A percentile compares a stretch with the other conserved stretches of the same genome.
phyloP scores from a whole-genome alignment of 176 grass and related monocot species.

The Pharus latifolius region DNA sequence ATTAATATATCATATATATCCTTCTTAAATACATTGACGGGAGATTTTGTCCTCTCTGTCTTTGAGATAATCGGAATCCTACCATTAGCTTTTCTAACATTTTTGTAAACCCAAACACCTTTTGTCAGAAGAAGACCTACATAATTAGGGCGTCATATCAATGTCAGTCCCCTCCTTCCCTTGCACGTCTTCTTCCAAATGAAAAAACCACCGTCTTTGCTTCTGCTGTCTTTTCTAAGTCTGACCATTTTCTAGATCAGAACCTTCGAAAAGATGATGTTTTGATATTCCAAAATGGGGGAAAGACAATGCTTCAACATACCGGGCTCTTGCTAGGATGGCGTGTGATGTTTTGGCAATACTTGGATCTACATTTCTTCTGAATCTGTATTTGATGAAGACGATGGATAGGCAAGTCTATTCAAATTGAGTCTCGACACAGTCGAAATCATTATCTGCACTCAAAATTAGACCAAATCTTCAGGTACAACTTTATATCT shows the following conservation, averaged over 20 bases:
- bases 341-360: conserved; percentile 16
- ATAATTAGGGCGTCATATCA: no score
- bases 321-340: background rate
- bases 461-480: conserved; percentile 3
- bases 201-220: no score
- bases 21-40: no score
- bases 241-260: background rate
- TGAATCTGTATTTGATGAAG: background rate
- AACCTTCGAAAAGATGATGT: background rate
- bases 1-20: no score
- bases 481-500: background rate
- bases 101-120: no score
- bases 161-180: no score
- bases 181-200: no score
- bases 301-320: background rate
- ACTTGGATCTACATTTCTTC: background rate
- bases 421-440: background rate
- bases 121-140: no score
- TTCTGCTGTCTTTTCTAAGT: no score
- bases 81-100: no score
- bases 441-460: conserved; percentile 11
- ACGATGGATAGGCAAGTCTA: background rate
- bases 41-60: no score
- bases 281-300: conserved; percentile 24
- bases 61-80: no score